Conservation (phyloP, 805 yeast species). For the Monosporozyma solicola region DNA sequence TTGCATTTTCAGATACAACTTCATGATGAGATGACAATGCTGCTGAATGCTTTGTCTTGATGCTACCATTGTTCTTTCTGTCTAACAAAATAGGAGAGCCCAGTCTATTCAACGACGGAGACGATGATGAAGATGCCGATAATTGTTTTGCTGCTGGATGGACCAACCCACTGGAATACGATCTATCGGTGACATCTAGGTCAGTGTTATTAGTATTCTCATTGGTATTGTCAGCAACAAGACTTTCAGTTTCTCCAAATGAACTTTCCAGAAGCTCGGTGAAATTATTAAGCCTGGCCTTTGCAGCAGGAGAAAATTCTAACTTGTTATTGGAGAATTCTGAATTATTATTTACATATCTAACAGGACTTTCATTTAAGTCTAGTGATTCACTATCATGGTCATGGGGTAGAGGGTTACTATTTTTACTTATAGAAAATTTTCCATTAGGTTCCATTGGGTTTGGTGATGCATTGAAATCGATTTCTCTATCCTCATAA, state of each 20-base stretch:
- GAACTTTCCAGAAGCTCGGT: constrained; percentile 21
- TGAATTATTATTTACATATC: neutral
- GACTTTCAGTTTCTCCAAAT: constrained; percentile 10
- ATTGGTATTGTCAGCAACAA: neutral
- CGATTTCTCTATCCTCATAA: constrained; percentile 4
- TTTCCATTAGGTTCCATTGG: neutral
- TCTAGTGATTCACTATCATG: neutral
- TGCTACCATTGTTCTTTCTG: constrained; percentile 5
- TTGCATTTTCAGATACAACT: neutral
- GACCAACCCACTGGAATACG: neutral
- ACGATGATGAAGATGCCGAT: constrained; percentile 1
- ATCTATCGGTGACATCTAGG: neutral
- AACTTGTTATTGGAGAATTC: neutral
- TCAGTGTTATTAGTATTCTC: neutral
- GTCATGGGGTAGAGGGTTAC: neutral
- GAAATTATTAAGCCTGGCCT: constrained; percentile 20
- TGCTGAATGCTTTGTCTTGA: neutral
- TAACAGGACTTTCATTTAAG: constrained; percentile 1
- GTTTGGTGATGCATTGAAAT: constrained; percentile 3
- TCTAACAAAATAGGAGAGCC: constrained; percentile 20
- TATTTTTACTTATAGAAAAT: neutral
- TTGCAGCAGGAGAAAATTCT: constrained; percentile 25
- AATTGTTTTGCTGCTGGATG: neutral
- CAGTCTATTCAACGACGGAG: constrained; percentile 9
- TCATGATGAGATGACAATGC: neutral